phyloP scores from a whole-genome alignment of 202 grass and related monocot genomes.

The Sporobolus alterniflorus region DNA sequence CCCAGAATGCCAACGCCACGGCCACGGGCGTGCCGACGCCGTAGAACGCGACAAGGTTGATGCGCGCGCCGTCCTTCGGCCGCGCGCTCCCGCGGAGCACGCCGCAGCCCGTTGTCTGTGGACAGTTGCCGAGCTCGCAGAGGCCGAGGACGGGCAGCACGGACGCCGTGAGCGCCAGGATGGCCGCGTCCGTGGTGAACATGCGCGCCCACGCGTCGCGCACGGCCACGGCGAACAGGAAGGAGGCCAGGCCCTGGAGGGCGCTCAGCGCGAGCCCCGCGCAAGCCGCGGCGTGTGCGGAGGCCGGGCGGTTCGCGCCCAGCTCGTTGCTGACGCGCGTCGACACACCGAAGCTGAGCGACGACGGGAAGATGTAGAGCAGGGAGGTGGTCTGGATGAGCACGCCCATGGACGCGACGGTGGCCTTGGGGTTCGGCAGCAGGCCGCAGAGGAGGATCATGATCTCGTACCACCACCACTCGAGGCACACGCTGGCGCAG shows the following conservation, averaged over 20 bases:
- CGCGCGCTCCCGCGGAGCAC: constrained; percentile 82
- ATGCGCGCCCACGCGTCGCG: constrained; percentile 76
- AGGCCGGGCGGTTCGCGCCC: constrained; percentile 63
- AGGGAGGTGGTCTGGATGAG: constrained; percentile 91
- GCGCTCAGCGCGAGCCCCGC: constrained; percentile 65
- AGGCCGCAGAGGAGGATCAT: constrained; percentile 94
- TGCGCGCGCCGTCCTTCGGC: constrained; percentile 66
- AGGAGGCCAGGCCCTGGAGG: constrained; percentile 54
- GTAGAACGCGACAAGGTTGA: constrained; percentile 92
- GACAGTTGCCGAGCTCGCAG: constrained; percentile 94
- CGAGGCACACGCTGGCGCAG: constrained; percentile 79
- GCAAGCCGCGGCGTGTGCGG: constrained; percentile 54
- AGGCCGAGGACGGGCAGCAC: constrained; percentile 84
- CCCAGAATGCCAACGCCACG: constrained; percentile 74
- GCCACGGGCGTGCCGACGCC: constrained; percentile 82
- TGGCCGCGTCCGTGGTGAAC: constrained; percentile 72
- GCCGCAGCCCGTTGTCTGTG: constrained; percentile 95
- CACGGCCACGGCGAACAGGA: constrained; percentile 67
- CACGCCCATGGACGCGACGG: constrained; percentile 90
- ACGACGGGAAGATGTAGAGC: constrained; percentile 97
- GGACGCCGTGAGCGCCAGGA: constrained; percentile 66
- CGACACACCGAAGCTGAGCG: constrained; percentile 89
- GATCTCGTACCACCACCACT: constrained; percentile 99
- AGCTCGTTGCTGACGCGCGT: constrained; percentile 89
- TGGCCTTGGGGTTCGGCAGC: constrained; percentile 61